Conservation (phyloP, 2,329 filamentous ascomycete genomes). For the Zalaria sp. region DNA sequence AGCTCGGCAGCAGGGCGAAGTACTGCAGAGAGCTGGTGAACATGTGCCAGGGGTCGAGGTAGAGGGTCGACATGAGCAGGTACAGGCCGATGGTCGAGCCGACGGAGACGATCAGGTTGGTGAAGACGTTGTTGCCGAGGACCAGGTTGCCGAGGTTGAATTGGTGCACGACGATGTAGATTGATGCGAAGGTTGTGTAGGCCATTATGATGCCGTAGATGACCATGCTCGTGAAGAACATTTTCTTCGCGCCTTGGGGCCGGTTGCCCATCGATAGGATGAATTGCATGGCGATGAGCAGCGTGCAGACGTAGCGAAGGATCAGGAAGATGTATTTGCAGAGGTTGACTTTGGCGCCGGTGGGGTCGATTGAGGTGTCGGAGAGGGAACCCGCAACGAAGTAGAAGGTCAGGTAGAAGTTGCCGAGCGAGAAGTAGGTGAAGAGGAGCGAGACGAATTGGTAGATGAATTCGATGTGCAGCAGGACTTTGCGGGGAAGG, state of each 20-base stretch:
- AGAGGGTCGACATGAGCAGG: constrained; percentile 91
- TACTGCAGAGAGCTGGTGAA: constrained; percentile 85
- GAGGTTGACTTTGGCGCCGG: constrained; percentile 58
- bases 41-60: constrained; percentile 98
- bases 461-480: constrained; percentile 92
- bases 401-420: constrained; percentile 98
- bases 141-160: constrained; percentile 37
- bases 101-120: constrained; percentile 85
- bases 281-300: constrained; percentile 89
- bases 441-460: constrained; percentile 87
- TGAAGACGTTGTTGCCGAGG: constrained; percentile 81
- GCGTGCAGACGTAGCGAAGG: constrained; percentile 68
- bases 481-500: constrained; percentile 70
- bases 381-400: constrained; percentile 87
- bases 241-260: constrained; percentile 81
- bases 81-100: constrained; percentile 83
- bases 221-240: constrained; percentile 79
- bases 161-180: constrained; percentile 83
- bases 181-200: constrained; percentile 78
- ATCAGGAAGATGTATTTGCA: constrained; percentile 76
- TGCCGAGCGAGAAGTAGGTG: constrained; percentile 92
- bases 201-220: constrained; percentile 90
- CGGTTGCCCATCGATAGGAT: constrained; percentile 93
- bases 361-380: constrained; percentile 70
- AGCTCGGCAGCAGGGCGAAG: constrained; percentile 79